Evolutionary conservation across 2,329 filamentous ascomycete genomes (phyloP), one percentile per base, ranked within the genome.

Genomic region (Fusarium aywerte): DNA sequence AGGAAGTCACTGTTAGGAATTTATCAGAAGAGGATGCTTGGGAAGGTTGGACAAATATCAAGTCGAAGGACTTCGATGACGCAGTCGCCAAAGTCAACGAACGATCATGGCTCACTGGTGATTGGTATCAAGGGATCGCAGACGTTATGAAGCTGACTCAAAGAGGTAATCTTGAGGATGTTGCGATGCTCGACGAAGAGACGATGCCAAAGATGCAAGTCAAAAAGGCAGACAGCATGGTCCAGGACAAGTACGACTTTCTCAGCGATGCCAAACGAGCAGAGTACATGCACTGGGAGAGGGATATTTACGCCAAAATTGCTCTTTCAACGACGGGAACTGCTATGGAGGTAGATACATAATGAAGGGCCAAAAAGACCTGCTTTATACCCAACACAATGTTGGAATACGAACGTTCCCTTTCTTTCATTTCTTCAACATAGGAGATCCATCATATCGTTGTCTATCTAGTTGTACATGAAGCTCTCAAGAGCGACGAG

Each of bases 231-330:
- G 86, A 88, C 65, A 91, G 89, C 4, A 93, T 93, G 91, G 87
- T 94, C 70, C 90, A 93, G 76, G 88, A 90, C 66, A 84, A 85
- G 44, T 89, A 91, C 71, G 90, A 93, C 72, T 92, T 89, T 72
- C 76, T 94, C 70, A 89, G 88, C 65, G 87, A 89, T 47, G 80
- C 83, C 62, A 87, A 87, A 68, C 83, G 84, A 69, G 81, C 80
- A 38, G 87, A 90, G 12, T 93, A 89, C 74, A 80, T 76, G 42
- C 76, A 75, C 18, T 96, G 92, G 92, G 89, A 89, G 76, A 81
- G 82, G 6, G 78, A 76, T 2, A 84, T 92, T 25, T 70, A 91
- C 73, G 79, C 77, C 59, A 83, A 83, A 67, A 86, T 92, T 58
- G 76, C 85, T 42, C 81, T 86, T 67, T 73, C 76, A 52, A 63